phyloP scores from a whole-genome alignment of 2,329 filamentous ascomycete species.

The Phyllosticta citriasiana region DNA sequence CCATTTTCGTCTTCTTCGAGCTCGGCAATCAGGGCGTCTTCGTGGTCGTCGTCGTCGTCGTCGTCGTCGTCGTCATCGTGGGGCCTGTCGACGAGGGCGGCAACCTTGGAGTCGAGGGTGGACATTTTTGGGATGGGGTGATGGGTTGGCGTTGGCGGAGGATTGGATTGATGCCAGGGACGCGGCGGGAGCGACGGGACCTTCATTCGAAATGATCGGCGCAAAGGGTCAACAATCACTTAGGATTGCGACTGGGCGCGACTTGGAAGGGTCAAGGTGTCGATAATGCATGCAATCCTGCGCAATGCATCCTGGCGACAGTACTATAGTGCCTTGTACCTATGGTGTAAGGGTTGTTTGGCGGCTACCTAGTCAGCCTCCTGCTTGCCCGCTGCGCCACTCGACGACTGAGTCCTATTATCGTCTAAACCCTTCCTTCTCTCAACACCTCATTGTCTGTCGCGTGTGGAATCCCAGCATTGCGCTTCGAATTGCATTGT shows the following conservation, averaged over 20 bases:
- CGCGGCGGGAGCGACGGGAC: neutral
- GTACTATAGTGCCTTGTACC: neutral
- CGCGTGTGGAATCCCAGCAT: neutral
- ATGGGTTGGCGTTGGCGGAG: neutral
- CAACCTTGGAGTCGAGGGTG: constrained; percentile 42
- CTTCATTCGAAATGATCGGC: neutral
- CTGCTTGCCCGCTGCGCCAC: neutral
- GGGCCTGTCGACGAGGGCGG: constrained; percentile 37
- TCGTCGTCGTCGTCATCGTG: constrained; percentile 42
- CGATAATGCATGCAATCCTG: neutral
- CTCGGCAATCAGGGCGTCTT: constrained; percentile 50
- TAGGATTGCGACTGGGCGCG: neutral
- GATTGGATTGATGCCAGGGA: neutral
- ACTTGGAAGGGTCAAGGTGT: neutral
- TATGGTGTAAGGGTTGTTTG: neutral
- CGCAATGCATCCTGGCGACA: neutral
- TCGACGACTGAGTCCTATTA: neutral
- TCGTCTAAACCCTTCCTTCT: neutral
- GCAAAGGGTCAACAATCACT: neutral
- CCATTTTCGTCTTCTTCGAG: constrained; percentile 43
- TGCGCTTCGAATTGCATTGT: neutral
- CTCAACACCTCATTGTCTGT: neutral
- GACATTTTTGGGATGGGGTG: neutral
- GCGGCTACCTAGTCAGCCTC: neutral
- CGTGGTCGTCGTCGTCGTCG: constrained; percentile 44